A percentile compares a stretch with the other conserved stretches of the same genome.
These are phyloP conservation scores for Andrographis paniculata DNA, from an alignment of 305 asterid genomes.

Conservation along the genomic window DNA sequence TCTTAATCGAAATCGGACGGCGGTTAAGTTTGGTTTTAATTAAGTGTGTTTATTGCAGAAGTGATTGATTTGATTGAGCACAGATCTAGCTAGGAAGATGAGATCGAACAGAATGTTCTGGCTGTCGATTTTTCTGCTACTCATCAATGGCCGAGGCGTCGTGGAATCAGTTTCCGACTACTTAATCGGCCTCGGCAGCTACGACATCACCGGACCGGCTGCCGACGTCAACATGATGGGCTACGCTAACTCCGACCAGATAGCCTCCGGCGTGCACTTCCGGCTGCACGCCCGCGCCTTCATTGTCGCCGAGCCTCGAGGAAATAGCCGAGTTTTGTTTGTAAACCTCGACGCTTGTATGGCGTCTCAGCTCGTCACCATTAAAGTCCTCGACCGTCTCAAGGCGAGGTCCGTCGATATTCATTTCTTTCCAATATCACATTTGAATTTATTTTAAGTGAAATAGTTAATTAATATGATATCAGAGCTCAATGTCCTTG, in stretches of 20 bases:
- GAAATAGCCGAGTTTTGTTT: constrained; percentile 60
- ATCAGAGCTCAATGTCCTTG: too few relatives aligned
- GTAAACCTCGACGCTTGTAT: constrained; percentile 98
- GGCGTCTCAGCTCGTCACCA: constrained; percentile 88
- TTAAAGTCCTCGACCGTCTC: constrained; percentile 84
- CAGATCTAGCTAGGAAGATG: too few relatives aligned
- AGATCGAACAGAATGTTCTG: constrained; percentile 33
- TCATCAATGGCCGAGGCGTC: constrained; percentile 34
- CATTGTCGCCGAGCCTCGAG: constrained; percentile 72
- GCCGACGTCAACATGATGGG: constrained; percentile 99
- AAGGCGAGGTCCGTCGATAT: constrained; percentile 56
- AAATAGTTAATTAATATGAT: too few relatives aligned
- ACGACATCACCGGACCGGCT: constrained; percentile 97
- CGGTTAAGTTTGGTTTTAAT: too few relatives aligned
- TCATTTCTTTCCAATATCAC: not conserved
- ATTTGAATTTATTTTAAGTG: too few relatives aligned
- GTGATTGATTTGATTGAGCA: too few relatives aligned
- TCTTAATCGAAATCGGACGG: too few relatives aligned
- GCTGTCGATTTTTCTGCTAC: constrained; percentile 34
- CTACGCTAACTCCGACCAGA: constrained; percentile 76
- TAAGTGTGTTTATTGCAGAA: too few relatives aligned
- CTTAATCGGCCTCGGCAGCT: constrained; percentile 89
- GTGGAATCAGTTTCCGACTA: constrained; percentile 50
- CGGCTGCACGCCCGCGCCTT: constrained; percentile 89
- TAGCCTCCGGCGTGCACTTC: constrained; percentile 85